Base-by-base conservation (phyloP, 202 grass and related monocot genomes). In the Cymbopogon flexuosus region DNA sequence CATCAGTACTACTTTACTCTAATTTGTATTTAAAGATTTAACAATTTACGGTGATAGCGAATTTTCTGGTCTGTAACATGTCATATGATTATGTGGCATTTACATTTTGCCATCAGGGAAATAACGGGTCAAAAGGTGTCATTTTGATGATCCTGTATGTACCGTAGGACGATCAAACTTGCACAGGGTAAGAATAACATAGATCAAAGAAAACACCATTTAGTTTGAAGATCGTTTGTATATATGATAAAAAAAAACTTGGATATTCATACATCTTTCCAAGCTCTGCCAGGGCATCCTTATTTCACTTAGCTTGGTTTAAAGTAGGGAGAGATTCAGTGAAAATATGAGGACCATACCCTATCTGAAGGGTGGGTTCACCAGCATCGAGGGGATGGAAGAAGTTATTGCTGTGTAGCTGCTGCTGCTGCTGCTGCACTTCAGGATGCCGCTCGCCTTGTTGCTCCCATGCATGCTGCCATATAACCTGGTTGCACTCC, bases 321-420 rank as follows among this genome's bases (percentile, higher is more conserved):
- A 36, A 39, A 58, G 14, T 56, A 16, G 43, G 46, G 56, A 45
- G 6, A 70, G 2, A 76, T 73, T 21, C 54, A 69, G 46, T 5
- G 3, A 69, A 58, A 36, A 15, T 12, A 31, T 19, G 39, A 62
- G 47, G 8, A 61, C 6, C n/a, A 33, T 85, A 89, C 87, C 83
- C 83, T 43, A 86, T 86, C 49, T 89, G 87, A 68, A 89, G 83
- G 7, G 83, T 89, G 15, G 79, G 83, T 89, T 89, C 79, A 83
- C 66, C 87, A 22, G 73, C 78, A 54, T 91, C 90, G 15, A 98
- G 79, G 18, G 88, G 95, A 64, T 98, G 88, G 82, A 89, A 98
- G 79, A 98, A 91, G 51, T 98, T 93, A 59, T 84, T 87, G 2
- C 73, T 61, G 0, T 80, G 86, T 60, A 76, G 81, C 37, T 56